A percentile compares a stretch with the other conserved stretches of the same genome.
phyloP scores from a whole-genome alignment of 176 grass and related monocot species.

The Juncus inflexus region DNA sequence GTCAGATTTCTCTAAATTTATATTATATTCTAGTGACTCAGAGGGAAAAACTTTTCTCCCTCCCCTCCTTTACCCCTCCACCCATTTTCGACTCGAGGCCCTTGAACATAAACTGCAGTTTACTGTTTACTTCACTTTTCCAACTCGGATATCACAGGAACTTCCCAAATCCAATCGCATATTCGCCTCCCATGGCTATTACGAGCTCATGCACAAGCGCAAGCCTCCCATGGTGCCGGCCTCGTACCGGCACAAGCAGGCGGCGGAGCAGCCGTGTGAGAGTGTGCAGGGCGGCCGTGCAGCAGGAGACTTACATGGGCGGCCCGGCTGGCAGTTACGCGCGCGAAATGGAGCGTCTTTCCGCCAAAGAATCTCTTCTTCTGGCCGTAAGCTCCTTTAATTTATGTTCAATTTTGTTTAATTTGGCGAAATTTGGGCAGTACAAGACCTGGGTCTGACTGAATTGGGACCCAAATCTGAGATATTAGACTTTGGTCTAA shows the following conservation, averaged over 20 bases:
- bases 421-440: too few species aligned
- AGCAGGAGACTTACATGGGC: slow-evolving; percentile 66
- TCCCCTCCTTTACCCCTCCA: too few species aligned
- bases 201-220: slow-evolving; percentile 14
- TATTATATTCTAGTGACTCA: too few species aligned
- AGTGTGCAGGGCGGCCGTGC: slow-evolving; percentile 15
- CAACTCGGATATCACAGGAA: too few species aligned
- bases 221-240: slow-evolving; percentile 19
- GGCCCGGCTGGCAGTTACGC: slow-evolving; percentile 76
- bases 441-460: too few species aligned
- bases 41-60: too few species aligned
- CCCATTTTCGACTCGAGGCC: too few species aligned
- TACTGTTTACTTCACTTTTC: too few species aligned
- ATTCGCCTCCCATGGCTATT: neutral
- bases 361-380: slow-evolving; percentile 92
- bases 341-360: slow-evolving; percentile 94
- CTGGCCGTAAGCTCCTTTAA: slow-evolving; percentile 56
- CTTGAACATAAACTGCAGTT: too few species aligned
- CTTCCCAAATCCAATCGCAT: neutral
- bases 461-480: too few species aligned
- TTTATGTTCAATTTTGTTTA: neutral
- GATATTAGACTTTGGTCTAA: too few species aligned
- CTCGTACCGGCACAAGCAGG: slow-evolving; percentile 22
- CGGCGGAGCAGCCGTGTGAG: slow-evolving; percentile 44
- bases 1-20: too few species aligned